A percentile compares a stretch with the other conserved stretches of the same genome.
phyloP scores from a whole-genome alignment of 1,284 basidiomycete genomes.

The Trichosporon asahii region DNA sequence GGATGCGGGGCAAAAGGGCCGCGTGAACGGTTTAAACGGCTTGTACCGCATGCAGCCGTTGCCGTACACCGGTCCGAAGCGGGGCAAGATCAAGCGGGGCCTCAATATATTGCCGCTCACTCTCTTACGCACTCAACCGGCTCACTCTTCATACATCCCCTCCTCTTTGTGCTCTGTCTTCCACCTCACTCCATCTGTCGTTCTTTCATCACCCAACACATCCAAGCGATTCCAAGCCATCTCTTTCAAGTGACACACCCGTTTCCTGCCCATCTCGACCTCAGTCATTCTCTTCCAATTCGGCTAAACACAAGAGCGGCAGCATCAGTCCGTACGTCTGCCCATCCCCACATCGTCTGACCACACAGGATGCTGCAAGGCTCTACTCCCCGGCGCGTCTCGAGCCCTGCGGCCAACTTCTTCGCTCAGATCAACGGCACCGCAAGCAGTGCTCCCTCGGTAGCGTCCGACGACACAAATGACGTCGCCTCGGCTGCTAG shows the following conservation, averaged over 20 bases:
- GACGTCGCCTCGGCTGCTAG: slow-evolving; percentile 4
- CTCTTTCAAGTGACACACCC: neutral
- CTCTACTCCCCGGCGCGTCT: slow-evolving; percentile 4
- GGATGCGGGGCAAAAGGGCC: neutral
- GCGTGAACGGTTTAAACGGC: neutral
- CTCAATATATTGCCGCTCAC: neutral
- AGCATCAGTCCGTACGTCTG: slow-evolving; percentile 5
- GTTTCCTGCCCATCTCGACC: neutral
- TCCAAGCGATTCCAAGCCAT: neutral
- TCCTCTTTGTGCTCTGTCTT: neutral
- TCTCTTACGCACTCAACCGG: neutral
- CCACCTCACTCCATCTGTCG: neutral
- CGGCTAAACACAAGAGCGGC: slow-evolving; percentile 3
- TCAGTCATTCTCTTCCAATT: neutral
- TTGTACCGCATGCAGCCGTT: neutral
- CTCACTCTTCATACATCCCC: slow-evolving; percentile 1
- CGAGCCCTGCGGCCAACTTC: slow-evolving; percentile 7
- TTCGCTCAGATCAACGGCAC: slow-evolving; percentile 1
- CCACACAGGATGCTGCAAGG: slow-evolving; percentile 7
- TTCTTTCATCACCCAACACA: neutral
- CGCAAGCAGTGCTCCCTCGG: neutral
- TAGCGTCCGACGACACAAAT: neutral
- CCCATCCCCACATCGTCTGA: neutral
- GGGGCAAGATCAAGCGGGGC: slow-evolving; percentile 4
- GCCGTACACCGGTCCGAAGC: neutral